Evolutionary conservation across 1,284 basidiomycete species (phyloP).

Genomic region (Moesziomyces parantarcticus): DNA sequence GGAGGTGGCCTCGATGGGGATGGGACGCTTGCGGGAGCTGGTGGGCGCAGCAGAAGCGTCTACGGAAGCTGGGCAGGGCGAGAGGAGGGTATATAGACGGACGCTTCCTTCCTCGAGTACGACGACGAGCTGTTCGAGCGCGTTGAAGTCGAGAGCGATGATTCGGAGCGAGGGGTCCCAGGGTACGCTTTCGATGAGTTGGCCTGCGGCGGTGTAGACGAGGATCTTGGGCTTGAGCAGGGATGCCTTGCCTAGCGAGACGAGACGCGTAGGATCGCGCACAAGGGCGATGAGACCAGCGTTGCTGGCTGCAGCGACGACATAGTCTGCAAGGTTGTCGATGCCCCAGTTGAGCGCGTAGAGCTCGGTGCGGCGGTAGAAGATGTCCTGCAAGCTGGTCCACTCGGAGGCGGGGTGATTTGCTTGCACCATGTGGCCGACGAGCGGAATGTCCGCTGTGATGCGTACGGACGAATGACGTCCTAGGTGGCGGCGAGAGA

Average conservation of each 20-base stretch:
- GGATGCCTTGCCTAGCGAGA: slow-evolving; percentile 77
- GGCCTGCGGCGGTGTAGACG: slow-evolving; percentile 71
- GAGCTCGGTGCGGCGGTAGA: slow-evolving; percentile 77
- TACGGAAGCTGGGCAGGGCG: slow-evolving; percentile 39
- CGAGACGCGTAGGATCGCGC: slow-evolving; percentile 83
- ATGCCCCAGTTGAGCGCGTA: slow-evolving; percentile 86
- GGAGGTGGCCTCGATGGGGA: slow-evolving; percentile 51
- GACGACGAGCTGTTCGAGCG: slow-evolving; percentile 81
- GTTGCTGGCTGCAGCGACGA: slow-evolving; percentile 82
- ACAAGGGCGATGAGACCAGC: slow-evolving; percentile 90
- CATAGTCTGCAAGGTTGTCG: slow-evolving; percentile 81
- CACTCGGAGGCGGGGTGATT: slow-evolving; percentile 59
- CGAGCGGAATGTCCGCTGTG: background rate
- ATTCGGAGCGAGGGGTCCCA: slow-evolving; percentile 82
- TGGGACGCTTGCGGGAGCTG: slow-evolving; percentile 22
- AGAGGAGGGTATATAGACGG: slow-evolving; percentile 82
- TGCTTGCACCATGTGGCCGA: slow-evolving; percentile 27
- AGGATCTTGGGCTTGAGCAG: slow-evolving; percentile 76
- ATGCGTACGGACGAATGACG: background rate
- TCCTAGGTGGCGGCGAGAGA: background rate
- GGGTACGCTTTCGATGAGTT: slow-evolving; percentile 70
- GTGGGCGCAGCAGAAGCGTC: slow-evolving; percentile 13
- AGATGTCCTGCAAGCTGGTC: slow-evolving; percentile 63
- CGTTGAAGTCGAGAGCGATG: slow-evolving; percentile 83
- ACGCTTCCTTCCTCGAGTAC: slow-evolving; percentile 93